Evolutionary conservation across 2,329 filamentous ascomycete genomes (phyloP).

Genomic region (Calcarisporium arbuscula): DNA sequence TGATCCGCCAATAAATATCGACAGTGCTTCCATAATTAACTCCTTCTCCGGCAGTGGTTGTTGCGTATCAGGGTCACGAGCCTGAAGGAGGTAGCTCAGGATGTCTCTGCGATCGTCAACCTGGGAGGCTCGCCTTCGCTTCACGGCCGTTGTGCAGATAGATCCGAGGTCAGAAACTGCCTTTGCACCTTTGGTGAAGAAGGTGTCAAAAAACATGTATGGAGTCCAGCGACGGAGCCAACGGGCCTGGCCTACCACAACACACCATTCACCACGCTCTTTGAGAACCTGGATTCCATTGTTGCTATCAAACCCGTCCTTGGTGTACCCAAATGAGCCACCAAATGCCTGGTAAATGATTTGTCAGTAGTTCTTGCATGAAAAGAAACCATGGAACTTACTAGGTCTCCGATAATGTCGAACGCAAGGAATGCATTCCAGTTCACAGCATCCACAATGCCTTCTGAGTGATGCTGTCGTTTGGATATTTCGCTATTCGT

Average conservation of each 20-base stretch:
- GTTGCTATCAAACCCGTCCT: slow-evolving; percentile 2
- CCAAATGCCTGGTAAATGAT: slow-evolving; percentile 1
- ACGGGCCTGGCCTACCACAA: slow-evolving; percentile 2
- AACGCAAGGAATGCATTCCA: slow-evolving; percentile 2
- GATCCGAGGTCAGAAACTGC: slow-evolving; percentile 1
- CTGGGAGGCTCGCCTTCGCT: slow-evolving; percentile 1
- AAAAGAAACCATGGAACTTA: neutral
- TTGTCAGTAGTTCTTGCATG: neutral
- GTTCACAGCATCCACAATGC: slow-evolving; percentile 1
- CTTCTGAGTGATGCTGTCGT: neutral
- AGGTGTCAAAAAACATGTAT: slow-evolving; percentile 1
- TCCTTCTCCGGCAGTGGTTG: neutral
- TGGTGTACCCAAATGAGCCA: slow-evolving; percentile 3
- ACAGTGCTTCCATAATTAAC: slow-evolving; percentile 1
- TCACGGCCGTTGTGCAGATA: slow-evolving; percentile 1
- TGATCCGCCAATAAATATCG: slow-evolving; percentile 1
- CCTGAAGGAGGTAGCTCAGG: slow-evolving; percentile 1
- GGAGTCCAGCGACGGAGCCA: slow-evolving; percentile 3
- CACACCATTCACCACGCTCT: slow-evolving; percentile 4
- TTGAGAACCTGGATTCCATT: slow-evolving; percentile 3
- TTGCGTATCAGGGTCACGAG: neutral
- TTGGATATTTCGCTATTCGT: neutral
- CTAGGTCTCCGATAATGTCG: neutral
- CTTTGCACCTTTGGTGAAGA: slow-evolving; percentile 1
- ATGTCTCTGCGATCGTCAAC: slow-evolving; percentile 1